Evolutionary conservation across 139 green algal genomes (phyloP), one percentile per base, ranked within the genome.

Genomic region (Chlorella sp.): DNA sequence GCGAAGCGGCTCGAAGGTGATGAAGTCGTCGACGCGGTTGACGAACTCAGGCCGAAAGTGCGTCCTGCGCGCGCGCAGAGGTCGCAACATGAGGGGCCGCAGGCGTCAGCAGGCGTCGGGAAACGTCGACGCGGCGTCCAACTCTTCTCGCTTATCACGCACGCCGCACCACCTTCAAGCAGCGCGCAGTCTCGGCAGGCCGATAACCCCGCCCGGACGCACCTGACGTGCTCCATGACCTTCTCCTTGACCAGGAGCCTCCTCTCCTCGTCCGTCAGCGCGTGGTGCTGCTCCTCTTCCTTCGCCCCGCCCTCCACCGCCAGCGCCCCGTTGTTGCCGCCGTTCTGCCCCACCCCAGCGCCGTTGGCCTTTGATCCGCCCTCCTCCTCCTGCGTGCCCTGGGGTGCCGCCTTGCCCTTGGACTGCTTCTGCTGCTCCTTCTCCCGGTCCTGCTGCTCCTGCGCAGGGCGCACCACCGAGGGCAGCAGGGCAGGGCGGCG

Each of bases 1-100:
- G 20, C 62, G 27, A 1, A 98, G 90, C 23, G 89, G 88, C 79
- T 96, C 82, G 80, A 99, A 99, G 17, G 98, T 92, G 69, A 98
- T 95, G 84, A 97, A 98, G 78, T 99, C 95, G 83, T 99, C 95
- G 34, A 99, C 85, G 35, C 93, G 83, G 83, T 98, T 98, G 69
- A 98, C 84, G 69, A 98, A 97, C 84, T 98, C 93, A 36, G 93
- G 89, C 33, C 88, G 50, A 60, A 76, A 77, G 67, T 80, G 75
- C 31, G 89, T 89, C 65, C 91, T 83, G 88, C 55, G 55, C 14
- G 55, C 55, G 27, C 6, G 20, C 55, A 30, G 24, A 4, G 55
- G 55, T 55, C 42, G 42, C 42, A 55, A 55, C 42, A 24, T 55
- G 42, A 55, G 42, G 42, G 10, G 10, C 17, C 42, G 17, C 42